These are phyloP conservation scores for Medicago ruthenica DNA, from an alignment of 306 rosid genomes.

Conservation along the genomic window DNA sequence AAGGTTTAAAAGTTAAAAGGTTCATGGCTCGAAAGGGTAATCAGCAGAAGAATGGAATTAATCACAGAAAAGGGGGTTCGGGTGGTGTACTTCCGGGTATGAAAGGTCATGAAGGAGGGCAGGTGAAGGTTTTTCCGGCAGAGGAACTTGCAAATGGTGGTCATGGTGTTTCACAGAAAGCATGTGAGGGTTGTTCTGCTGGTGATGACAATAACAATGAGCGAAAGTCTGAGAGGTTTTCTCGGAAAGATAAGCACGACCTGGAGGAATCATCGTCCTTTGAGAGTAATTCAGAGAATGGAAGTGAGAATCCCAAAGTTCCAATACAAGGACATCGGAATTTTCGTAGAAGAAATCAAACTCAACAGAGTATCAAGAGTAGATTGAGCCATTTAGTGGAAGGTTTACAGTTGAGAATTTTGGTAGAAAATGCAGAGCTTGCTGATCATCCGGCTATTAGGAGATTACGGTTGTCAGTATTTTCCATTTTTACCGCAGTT, in stretches of 20 bases:
- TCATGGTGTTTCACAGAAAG: slow-evolving; percentile 48
- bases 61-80: slow-evolving; percentile 60
- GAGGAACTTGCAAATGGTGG: slow-evolving; percentile 60
- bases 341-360: slow-evolving; percentile 47
- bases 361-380: slow-evolving; percentile 50
- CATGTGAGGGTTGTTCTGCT: slow-evolving; percentile 44
- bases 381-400: slow-evolving; percentile 51
- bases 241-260: slow-evolving; percentile 60
- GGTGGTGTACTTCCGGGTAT: slow-evolving; percentile 55
- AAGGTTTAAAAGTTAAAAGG: slow-evolving; percentile 15
- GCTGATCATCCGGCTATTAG: slow-evolving; percentile 58
- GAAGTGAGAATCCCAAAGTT: slow-evolving; percentile 47
- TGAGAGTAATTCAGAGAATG: slow-evolving; percentile 50
- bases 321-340: slow-evolving; percentile 52
- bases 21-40: slow-evolving; percentile 92
- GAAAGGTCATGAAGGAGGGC: slow-evolving; percentile 56
- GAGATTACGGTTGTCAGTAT: slow-evolving; percentile 53
- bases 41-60: slow-evolving; percentile 84
- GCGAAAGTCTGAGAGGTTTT: slow-evolving; percentile 46
- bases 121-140: slow-evolving; percentile 64
- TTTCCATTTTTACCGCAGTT: slow-evolving; percentile 60
- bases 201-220: slow-evolving; percentile 52
- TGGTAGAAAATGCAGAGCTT: slow-evolving; percentile 57
- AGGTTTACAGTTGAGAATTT: slow-evolving; percentile 54
- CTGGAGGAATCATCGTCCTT: slow-evolving; percentile 48